These are phyloP conservation scores for Eutrema salsugineum DNA, from an alignment of 441 rosid genomes.

Conservation along the genomic window DNA sequence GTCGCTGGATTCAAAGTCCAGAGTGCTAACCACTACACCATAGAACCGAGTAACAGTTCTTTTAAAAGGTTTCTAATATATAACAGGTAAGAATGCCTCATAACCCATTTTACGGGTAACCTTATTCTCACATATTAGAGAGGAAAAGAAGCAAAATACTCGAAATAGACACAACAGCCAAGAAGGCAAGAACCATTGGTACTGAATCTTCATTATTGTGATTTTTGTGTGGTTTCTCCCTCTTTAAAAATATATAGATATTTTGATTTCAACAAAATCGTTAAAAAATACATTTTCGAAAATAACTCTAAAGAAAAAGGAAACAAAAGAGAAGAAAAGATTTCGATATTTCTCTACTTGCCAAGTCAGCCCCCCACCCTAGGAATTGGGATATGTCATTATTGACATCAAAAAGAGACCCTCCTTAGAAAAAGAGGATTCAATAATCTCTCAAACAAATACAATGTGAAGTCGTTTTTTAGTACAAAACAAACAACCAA, in stretches of 20 bases:
- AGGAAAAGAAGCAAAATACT: too few species aligned
- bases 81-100: too few species aligned
- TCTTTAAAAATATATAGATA: not conserved
- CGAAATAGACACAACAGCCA: too few species aligned
- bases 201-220: not conserved
- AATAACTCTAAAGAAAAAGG: not conserved
- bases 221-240: not conserved
- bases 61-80: too few species aligned
- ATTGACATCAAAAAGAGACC: slow-evolving; percentile 9
- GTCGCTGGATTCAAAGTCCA: slow-evolving; percentile 99
- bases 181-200: not conserved
- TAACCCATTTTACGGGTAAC: too few species aligned
- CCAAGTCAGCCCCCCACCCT: slow-evolving; percentile 16
- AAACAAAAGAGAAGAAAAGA: not conserved
- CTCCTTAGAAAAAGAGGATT: slow-evolving; percentile 6
- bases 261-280: not conserved
- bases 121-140: too few species aligned
- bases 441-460: not conserved
- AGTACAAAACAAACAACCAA: not conserved
- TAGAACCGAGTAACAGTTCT: slow-evolving; percentile 40
- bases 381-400: slow-evolving; percentile 2
- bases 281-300: not conserved
- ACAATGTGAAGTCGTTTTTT: not conserved
- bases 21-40: slow-evolving; percentile 99
- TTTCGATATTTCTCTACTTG: slow-evolving; percentile 11